Evolutionary conservation across 345 rosid species (phyloP).

Genomic region (Salix udensis): DNA sequence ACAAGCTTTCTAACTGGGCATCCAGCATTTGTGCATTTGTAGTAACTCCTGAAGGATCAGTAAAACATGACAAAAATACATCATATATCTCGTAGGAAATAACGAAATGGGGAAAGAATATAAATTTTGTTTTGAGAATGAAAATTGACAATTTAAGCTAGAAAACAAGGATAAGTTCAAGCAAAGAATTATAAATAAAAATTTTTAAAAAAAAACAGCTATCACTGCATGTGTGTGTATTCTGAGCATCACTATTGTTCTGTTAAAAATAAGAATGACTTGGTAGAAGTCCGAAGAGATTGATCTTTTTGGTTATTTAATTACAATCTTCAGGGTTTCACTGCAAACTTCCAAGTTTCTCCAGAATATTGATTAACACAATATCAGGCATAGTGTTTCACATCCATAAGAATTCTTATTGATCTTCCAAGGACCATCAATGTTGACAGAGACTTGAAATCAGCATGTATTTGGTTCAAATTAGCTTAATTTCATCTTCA

Average conservation of each 20-base stretch:
- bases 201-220: neutral
- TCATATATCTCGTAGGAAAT: neutral
- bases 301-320: neutral
- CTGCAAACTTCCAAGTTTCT: neutral
- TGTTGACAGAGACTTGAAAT: too few relatives aligned
- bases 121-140: neutral
- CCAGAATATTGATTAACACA: neutral
- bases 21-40: constrained; percentile 90
- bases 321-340: neutral
- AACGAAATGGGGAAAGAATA: neutral
- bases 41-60: constrained; percentile 71
- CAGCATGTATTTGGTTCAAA: too few relatives aligned
- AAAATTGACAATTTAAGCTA: neutral
- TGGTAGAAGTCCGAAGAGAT: neutral
- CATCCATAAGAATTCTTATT: neutral
- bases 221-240: neutral
- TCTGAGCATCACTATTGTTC: neutral
- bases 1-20: constrained; percentile 97
- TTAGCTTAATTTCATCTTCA: too few relatives aligned
- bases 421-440: neutral
- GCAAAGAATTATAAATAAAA: neutral
- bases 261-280: too few relatives aligned
- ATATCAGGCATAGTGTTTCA: neutral
- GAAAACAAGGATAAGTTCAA: neutral
- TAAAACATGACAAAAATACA: neutral